Evolutionary conservation across 352 stramenopile genomes (phyloP).

Genomic region (Globisporangium paroecandrum): DNA sequence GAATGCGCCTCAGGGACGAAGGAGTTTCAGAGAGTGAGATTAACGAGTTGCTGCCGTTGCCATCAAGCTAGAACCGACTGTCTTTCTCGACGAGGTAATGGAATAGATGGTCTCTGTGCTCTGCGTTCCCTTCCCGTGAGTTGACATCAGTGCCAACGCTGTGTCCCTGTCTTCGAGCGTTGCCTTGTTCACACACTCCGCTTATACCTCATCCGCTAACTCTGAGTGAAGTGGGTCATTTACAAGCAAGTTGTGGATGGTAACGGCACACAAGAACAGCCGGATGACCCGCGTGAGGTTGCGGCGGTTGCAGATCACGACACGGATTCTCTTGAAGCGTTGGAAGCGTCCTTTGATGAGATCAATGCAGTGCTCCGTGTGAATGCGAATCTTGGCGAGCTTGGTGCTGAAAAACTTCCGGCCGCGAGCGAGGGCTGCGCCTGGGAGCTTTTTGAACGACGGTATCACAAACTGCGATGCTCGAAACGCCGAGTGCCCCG

Average conservation of each 20-base stretch:
- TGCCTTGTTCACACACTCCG: background rate
- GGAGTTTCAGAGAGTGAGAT: too few species aligned
- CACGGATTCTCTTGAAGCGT: background rate
- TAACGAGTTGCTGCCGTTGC: too few species aligned
- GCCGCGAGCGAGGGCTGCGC: background rate
- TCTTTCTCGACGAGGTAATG: too few species aligned
- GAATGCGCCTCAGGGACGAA: too few species aligned
- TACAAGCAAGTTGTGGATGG: slow-evolving; percentile 3
- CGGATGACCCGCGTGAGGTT: background rate
- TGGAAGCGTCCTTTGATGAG: slow-evolving; percentile 1
- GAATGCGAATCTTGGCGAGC: background rate
- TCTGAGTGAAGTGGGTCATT: background rate
- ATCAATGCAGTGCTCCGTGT: background rate
- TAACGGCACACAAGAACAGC: background rate
- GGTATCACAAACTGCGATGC: background rate
- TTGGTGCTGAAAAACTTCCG: background rate
- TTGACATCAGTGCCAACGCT: too few species aligned
- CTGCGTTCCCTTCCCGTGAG: too few species aligned
- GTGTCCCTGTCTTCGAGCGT: background rate
- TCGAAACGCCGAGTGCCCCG: background rate
- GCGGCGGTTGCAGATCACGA: background rate
- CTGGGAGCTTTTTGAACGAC: background rate
- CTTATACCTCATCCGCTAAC: background rate
- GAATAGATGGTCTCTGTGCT: too few species aligned
- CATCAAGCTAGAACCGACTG: too few species aligned